Percentiles rank a stretch among this genome's conserved stretches.
These are phyloP conservation scores for Xylariaceae sp. DNA, from an alignment of 2,329 filamentous ascomycete species.

Conservation along the genomic window DNA sequence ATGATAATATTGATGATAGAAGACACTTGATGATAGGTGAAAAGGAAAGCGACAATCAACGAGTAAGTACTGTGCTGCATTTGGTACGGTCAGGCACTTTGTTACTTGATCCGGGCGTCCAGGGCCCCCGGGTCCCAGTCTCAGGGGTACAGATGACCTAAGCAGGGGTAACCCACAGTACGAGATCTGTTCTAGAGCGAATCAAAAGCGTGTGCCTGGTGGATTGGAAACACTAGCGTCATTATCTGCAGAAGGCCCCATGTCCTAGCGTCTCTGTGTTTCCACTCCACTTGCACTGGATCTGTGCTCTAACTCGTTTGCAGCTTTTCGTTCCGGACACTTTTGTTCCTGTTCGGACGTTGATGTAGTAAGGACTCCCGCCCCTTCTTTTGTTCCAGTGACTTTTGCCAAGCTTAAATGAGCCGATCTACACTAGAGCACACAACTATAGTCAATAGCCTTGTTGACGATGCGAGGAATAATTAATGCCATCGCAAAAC, in stretches of 20 bases:
- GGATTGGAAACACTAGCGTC: constrained; percentile 47
- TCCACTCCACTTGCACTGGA: not conserved
- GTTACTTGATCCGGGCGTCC: not conserved
- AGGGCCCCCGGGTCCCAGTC: constrained; percentile 10
- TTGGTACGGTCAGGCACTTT: too few species aligned
- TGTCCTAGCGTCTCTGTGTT: not conserved
- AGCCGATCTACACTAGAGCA: not conserved
- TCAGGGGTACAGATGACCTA: constrained; percentile 12
- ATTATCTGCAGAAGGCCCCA: constrained; percentile 35
- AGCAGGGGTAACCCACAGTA: constrained; percentile 16
- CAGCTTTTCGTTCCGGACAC: constrained; percentile 19
- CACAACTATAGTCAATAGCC: too few species aligned
- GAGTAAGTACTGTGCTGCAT: too few species aligned
- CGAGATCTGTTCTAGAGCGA: constrained; percentile 29
- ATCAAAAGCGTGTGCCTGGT: constrained; percentile 36
- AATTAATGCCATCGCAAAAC: too few species aligned
- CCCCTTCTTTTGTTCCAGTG: too few species aligned
- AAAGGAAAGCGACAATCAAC: too few species aligned
- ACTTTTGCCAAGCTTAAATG: too few species aligned
- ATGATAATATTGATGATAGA: too few species aligned
- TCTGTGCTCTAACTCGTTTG: not conserved
- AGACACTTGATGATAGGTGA: too few species aligned
- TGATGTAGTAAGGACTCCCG: too few species aligned
- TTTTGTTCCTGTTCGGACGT: too few species aligned
- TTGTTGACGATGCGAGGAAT: too few species aligned